Evolutionary conservation across 441 rosid species (phyloP), one percentile per base, ranked within the genome.

Genomic region (Pelargonium australe): DNA sequence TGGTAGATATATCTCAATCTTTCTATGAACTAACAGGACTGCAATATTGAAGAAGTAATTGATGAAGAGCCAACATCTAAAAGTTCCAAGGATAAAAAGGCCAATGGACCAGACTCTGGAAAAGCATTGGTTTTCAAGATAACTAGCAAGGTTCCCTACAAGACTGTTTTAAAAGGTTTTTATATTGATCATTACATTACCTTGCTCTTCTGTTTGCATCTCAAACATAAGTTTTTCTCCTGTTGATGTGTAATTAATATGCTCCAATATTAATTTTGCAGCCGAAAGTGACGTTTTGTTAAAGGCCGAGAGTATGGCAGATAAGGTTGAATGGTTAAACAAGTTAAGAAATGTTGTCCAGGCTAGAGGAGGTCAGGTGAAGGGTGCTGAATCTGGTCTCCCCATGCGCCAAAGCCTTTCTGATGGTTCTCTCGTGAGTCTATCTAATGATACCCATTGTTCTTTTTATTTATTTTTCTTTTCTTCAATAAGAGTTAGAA

Each of bases 381-480:
- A 69, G 68, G 85, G 84, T 58, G 13, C 17, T 66, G 90, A 86
- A 65, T 80, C 91, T 19, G 76, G 80, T 65, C 76, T 53, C 74
- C 68, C 85, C 61, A 80, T 96, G 86, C 85, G 96, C 60, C 99
- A 96, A 28, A 96, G 99, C 77, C 88, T 81, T 78, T 96, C 99
- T 34, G 99, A 96, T 70, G 99, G 98, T 80, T 96, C 99, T 49
- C 92, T 96, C 76, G 99, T 96, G 78, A 87, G 99, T 89, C 64
- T 41, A 61, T 70, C 31, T 34, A 63, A 64, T 28, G 37, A 68
- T 68, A 62, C 58, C 62, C 7, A 7, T 63, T 19, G 11, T 68
- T 34, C n/a, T n/a, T n/a, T n/a, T n/a, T n/a, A n/a, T n/a, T n/a
- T n/a, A n/a, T n/a, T 44, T 19, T 71, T 68, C 64, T 63, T 71